Percentiles rank a stretch among this genome's conserved stretches.
phyloP scores from a whole-genome alignment of 345 rosid genomes.

The Rhodamnia argentea region DNA sequence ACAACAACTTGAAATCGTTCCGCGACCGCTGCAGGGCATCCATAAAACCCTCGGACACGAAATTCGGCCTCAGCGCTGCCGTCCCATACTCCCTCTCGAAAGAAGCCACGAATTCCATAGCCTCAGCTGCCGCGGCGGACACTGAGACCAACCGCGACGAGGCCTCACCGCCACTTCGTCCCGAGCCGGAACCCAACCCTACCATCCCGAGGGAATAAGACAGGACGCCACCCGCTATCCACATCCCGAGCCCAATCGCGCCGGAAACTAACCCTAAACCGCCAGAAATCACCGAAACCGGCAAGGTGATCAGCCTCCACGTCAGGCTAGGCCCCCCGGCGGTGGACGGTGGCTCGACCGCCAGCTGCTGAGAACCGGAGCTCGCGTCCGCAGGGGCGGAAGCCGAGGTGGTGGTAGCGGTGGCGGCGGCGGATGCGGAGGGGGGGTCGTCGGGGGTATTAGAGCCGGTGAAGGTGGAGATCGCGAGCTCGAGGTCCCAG shows the following conservation, averaged over 20 bases:
- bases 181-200: conserved; percentile 48
- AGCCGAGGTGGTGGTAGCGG: conserved; percentile 3
- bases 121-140: conserved; percentile 65
- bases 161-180: conserved; percentile 23
- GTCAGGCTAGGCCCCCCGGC: conserved; percentile 49
- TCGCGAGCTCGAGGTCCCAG: conserved; percentile 98
- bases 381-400: conserved; percentile 8
- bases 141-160: conserved; percentile 47
- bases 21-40: conserved; percentile 90
- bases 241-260: conserved; percentile 81
- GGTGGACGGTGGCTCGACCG: conserved; percentile 1
- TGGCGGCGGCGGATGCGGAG: conserved; percentile 11
- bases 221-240: conserved; percentile 93
- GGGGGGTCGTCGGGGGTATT: conserved; percentile 2
- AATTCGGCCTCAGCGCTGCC: conserved; percentile 42
- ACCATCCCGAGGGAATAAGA: conserved; percentile 78
- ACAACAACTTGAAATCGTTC: conserved; percentile 55
- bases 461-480: conserved; percentile 66
- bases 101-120: conserved; percentile 51
- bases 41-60: conserved; percentile 82
- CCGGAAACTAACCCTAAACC: conserved; percentile 81
- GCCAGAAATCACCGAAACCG: conserved; percentile 76
- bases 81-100: conserved; percentile 77
- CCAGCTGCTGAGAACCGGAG: neutral
- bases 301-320: conserved; percentile 79